Evolutionary conservation across 2,329 filamentous ascomycete genomes (phyloP), one percentile per base, ranked within the genome.

Genomic region (Colletotrichum sp.): DNA sequence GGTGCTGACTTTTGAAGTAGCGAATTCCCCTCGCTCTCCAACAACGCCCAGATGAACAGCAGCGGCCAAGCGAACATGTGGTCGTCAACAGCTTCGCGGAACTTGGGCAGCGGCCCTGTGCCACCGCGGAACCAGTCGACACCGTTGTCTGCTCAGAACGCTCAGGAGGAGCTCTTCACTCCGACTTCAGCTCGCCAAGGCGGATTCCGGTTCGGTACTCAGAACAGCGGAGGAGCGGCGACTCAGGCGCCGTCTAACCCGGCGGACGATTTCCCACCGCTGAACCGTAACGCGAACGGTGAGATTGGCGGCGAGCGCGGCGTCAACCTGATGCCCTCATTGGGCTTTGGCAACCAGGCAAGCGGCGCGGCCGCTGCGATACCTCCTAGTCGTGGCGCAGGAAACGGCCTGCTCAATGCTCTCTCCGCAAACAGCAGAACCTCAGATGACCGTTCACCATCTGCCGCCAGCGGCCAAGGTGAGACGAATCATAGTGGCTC

Each of bases 21-120:
- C 77, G 92, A 94, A 81, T 94, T 94, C 71, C 92, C 92, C 11
- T 92, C 92, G 27, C 84, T 94, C 79, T 93, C 91, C 68, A 92
- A 91, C 80, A 92, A 90, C 78, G 86, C 90, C 61, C 90, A 91
- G 80, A 83, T 91, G 59, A 84, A 88, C 32, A 89, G 83, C 74
- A 82, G 87, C 8, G 88, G 82, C 62, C 88, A 88, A 77, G 84
- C 87, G 16, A 89, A 89, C 7, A 86, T 92, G 84, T 92, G 91
- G 91, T 88, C 90, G 57, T 85, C 86, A 30, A 85, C 86, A 77
- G 87, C 87, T 8, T 85, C 88, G 22, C 86, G 90, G 77, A 89
- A 85, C 73, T 83, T 90, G 72, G 73, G 64, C 16, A 86, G 85
- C 61, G 89, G 86, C 2, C 86, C 86, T 32, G 85, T 89, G 75